Evolutionary conservation across 495 filamentous ascomycete genomes (phyloP).

Genomic region (Podospora appendiculata): DNA sequence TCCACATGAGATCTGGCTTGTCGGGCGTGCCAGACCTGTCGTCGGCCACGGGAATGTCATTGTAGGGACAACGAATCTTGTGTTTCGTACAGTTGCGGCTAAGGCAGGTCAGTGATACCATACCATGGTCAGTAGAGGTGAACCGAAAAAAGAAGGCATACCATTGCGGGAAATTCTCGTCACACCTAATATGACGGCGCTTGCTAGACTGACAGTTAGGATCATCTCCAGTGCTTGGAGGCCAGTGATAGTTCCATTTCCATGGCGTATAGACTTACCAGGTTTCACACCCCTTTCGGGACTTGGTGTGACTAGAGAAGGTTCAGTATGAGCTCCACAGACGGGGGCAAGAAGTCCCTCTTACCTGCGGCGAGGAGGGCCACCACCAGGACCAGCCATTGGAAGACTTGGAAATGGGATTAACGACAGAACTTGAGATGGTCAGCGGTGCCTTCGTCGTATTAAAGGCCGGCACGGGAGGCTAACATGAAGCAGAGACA

Average conservation of each 20-base stretch:
- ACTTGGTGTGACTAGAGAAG: constrained; percentile 81
- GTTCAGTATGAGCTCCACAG: constrained; percentile 8
- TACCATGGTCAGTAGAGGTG: too few species aligned
- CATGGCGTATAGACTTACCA: constrained; percentile 42
- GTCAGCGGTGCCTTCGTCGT: constrained; percentile 9
- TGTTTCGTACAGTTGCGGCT: constrained; percentile 99
- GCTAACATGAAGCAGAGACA: constrained; percentile 35
- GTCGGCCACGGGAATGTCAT: constrained; percentile 64
- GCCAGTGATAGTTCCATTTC: too few species aligned
- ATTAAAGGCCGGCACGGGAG: neutral
- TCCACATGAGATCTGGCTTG: constrained; percentile 73
- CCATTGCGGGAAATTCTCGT: constrained; percentile 98
- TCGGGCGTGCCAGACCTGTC: constrained; percentile 59
- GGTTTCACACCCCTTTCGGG: constrained; percentile 91
- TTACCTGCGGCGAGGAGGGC: constrained; percentile 59
- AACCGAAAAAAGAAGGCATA: constrained; percentile 32
- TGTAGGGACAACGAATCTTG: constrained; percentile 95
- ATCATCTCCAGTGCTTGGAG: too few species aligned
- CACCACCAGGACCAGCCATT: constrained; percentile 70
- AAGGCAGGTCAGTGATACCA: constrained; percentile 12
- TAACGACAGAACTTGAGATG: constrained; percentile 33
- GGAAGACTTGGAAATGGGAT: constrained; percentile 23
- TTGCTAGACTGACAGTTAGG: constrained; percentile 45
- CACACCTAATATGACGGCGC: constrained; percentile 92
- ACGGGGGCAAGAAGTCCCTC: constrained; percentile 9